These are phyloP conservation scores for Papiliotrema laurentii DNA, from an alignment of 1,284 basidiomycete genomes.

Conservation along the genomic window DNA sequence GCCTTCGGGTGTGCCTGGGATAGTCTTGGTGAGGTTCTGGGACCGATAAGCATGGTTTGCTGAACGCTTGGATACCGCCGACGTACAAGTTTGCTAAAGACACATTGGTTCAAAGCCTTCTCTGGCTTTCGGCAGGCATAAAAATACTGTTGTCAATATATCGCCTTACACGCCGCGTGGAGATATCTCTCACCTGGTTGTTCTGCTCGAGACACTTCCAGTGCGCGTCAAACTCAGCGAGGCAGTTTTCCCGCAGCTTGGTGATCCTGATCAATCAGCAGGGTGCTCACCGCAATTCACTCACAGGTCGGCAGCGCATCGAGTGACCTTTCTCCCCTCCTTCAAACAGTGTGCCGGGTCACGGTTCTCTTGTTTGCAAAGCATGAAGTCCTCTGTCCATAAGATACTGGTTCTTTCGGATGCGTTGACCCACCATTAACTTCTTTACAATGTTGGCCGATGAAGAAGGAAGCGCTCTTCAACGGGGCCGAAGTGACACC, in stretches of 20 bases:
- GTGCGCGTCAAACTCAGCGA: constrained; percentile 83
- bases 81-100: constrained; percentile 90
- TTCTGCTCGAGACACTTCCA: constrained; percentile 93
- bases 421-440: constrained; percentile 77
- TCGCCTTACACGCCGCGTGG: constrained; percentile 6
- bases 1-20: constrained; percentile 84
- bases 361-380: constrained; percentile 88
- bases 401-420: background rate
- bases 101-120: constrained; percentile 84
- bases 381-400: constrained; percentile 92
- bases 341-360: constrained; percentile 91
- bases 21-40: constrained; percentile 85
- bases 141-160: constrained; percentile 63
- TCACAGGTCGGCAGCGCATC: constrained; percentile 91
- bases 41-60: background rate
- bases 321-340: constrained; percentile 92
- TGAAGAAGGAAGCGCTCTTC: constrained; percentile 96
- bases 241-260: constrained; percentile 90
- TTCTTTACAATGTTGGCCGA: constrained; percentile 91
- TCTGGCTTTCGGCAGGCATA: constrained; percentile 88
- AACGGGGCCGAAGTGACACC: constrained; percentile 89
- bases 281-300: constrained; percentile 43
- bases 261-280: constrained; percentile 59
- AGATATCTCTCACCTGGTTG: constrained; percentile 69
- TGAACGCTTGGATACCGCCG: background rate